phyloP scores from a whole-genome alignment of 768 basidiomycete species.

The Boletus vermiculosoides region DNA sequence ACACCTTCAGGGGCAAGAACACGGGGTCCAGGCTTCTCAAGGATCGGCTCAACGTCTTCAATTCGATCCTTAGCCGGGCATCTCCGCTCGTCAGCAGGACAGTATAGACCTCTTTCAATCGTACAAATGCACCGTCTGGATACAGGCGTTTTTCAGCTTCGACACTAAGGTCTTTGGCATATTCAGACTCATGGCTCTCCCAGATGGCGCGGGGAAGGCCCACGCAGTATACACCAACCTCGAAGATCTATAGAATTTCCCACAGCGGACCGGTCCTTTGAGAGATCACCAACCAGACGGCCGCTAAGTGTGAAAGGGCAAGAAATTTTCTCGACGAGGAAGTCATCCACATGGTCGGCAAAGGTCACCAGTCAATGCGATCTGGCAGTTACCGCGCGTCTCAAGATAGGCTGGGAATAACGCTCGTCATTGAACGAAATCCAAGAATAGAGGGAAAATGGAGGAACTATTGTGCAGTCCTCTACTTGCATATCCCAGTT shows the following conservation, averaged over 20 bases:
- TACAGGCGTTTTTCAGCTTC: not conserved
- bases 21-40: not conserved
- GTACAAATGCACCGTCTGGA: not conserved
- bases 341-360: not conserved
- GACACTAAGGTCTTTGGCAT: not conserved
- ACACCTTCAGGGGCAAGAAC: not conserved
- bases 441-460: not conserved
- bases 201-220: not conserved
- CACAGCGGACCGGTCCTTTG: not conserved
- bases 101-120: not conserved
- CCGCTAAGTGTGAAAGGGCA: not conserved
- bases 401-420: not conserved
- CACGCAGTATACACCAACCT: not conserved
- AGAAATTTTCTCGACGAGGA: not conserved
- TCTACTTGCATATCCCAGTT: not conserved
- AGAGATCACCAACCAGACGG: not conserved
- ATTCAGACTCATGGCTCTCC: not conserved
- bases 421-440: not conserved
- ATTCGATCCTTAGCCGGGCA: not conserved
- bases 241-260: not conserved
- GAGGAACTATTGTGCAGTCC: not conserved
- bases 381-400: not conserved
- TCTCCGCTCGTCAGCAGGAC: not conserved
- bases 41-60: not conserved
- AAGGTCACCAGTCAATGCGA: not conserved